A percentile compares a stretch with the other conserved stretches of the same genome.
Conservation (phyloP, 129 eudicot species). For the Saussurea involucrata region DNA sequence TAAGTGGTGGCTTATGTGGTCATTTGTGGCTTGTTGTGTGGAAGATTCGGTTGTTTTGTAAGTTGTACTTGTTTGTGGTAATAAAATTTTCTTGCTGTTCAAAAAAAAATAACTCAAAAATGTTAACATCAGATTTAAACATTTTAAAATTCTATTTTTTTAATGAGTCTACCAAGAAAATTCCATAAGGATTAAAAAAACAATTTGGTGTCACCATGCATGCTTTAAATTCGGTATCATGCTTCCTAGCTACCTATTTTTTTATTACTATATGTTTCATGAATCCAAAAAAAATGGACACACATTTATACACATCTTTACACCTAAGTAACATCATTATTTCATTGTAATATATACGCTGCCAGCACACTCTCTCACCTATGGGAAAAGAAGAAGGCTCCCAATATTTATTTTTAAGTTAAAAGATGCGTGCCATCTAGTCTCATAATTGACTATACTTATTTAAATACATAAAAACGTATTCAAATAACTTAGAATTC, state of each 20-base stretch:
- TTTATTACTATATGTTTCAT: background rate
- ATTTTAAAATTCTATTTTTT: background rate
- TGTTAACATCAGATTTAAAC: background rate
- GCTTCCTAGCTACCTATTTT: background rate
- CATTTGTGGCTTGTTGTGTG: no score
- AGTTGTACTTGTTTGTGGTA: no score
- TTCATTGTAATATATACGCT: background rate
- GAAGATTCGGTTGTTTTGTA: no score
- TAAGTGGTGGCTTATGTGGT: no score
- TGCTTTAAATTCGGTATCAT: background rate
- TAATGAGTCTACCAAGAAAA: conserved; percentile 7
- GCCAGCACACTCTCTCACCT: background rate
- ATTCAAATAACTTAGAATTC: no score
- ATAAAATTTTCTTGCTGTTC: no score
- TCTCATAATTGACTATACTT: no score
- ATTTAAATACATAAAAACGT: no score
- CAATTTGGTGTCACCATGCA: background rate
- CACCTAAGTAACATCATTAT: background rate
- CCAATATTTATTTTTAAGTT: no score
- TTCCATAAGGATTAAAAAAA: background rate
- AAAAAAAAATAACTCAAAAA: no score
- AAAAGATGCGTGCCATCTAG: no score
- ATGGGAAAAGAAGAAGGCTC: background rate
- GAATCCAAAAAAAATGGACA: background rate
- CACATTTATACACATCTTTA: background rate